Base-by-base conservation (phyloP, 1,284 basidiomycete genomes). In the Gymnopus androsaceus region DNA sequence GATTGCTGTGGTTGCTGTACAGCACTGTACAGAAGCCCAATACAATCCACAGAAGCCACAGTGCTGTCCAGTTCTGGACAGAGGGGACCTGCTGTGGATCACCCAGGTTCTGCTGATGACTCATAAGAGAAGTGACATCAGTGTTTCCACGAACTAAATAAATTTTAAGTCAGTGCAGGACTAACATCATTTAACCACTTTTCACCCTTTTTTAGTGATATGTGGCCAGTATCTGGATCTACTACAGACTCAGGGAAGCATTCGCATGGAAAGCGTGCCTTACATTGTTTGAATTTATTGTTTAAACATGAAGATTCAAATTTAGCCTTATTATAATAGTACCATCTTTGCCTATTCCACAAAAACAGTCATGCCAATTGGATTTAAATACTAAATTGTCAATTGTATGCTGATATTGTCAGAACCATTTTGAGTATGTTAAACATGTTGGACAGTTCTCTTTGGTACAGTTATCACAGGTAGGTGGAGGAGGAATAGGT, bases 121-220 rank as follows among this genome's bases (percentile, higher is more conserved):
- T 72, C 9, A 66, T 33, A 7, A 75, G 48, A 57, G 64, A 65
- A 2, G 69, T 72, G 2, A 72, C 67, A 66, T 75, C 70, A 4
- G 70, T 68, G 9, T 48, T 48, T 45, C 69, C 71, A 7, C 67
- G 51, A 7, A 72, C 37, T 0, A 75, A 31, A 62, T 72, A 75
- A n/a, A n/a, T n/a, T n/a, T n/a, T n/a, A n/a, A 23, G 68, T 69
- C 2, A 75, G 1, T 6, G 58, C 15, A 30, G 63, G 56, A 3
- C 62, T 66, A 40, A 69, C 65, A 2, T 65, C 71, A 59, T 76
- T 77, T 3, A 76, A 42, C 65, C 61, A 64, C 7, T 64, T 41
- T 57, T 76, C 73, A 7, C 47, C 44, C 49, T 76, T 71, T 51
- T 69, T 68, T 38, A 76, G 48, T 33, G 60, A 60, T 0, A 75